Conservation (phyloP, 768 basidiomycete genomes). For the Boletus bicolor region DNA sequence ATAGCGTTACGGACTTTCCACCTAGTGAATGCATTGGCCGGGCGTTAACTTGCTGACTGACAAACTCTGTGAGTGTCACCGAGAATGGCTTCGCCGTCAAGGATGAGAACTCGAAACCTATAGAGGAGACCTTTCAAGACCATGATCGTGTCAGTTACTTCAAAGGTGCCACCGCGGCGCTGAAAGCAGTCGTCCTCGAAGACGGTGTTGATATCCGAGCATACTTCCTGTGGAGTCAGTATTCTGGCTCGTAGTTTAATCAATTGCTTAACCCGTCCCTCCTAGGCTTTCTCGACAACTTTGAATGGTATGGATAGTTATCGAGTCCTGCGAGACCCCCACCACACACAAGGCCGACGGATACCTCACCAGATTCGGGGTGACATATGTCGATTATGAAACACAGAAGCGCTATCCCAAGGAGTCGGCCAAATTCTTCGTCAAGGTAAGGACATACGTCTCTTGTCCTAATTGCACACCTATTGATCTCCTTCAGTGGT, state of each 20-base stretch:
- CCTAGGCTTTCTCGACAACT: constrained; percentile 66
- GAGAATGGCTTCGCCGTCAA: constrained; percentile 75
- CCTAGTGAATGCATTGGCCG: constrained; percentile 41
- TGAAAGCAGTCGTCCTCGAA: constrained; percentile 55
- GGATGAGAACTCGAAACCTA: constrained; percentile 51
- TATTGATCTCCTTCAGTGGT: constrained; percentile 22
- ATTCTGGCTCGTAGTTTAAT: background rate
- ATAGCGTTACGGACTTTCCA: constrained; percentile 48
- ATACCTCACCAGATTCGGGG: constrained; percentile 63
- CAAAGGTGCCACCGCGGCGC: constrained; percentile 50
- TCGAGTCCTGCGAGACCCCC: background rate
- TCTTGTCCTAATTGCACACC: background rate
- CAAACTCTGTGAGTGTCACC: constrained; percentile 46
- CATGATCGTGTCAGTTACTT: constrained; percentile 67
- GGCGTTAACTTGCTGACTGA: background rate
- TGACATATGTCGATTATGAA: constrained; percentile 68
- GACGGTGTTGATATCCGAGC: constrained; percentile 61
- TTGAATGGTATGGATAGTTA: constrained; percentile 48
- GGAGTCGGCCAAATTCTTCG: constrained; percentile 54
- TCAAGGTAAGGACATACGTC: constrained; percentile 39
- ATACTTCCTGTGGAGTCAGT: constrained; percentile 70
- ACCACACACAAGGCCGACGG: constrained; percentile 51
- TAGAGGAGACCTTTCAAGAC: constrained; percentile 54
- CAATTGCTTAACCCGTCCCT: background rate
- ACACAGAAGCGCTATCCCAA: constrained; percentile 68